Conservation (phyloP, 202 grass and related monocot species). For the Carex sylvatica region DNA sequence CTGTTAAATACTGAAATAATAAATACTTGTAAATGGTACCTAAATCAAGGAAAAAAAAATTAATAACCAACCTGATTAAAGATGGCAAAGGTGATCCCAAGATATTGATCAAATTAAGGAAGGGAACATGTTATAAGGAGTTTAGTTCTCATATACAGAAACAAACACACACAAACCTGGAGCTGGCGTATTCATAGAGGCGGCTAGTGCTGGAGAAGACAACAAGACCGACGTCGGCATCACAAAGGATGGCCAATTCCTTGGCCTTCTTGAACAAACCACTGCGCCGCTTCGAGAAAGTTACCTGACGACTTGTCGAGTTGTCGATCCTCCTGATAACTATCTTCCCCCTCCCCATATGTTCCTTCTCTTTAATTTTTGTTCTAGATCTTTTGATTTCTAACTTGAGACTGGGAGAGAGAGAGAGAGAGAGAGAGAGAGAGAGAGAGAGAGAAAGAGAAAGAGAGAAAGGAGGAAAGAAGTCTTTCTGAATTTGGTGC, state of each 20-base stretch:
- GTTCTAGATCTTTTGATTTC: background rate
- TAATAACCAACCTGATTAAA: background rate
- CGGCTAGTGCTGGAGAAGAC: conserved; percentile 27
- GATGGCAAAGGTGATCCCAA: background rate
- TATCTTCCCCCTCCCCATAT: conserved; percentile 33
- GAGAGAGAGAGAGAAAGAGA: background rate
- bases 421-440: background rate
- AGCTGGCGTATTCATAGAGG: conserved; percentile 29
- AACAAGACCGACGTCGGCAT: conserved; percentile 29
- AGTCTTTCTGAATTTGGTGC: conserved; percentile 20
- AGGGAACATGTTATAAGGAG: background rate
- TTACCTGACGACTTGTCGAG: conserved; percentile 25
- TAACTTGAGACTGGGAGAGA: background rate
- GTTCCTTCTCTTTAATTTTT: background rate
- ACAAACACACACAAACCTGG: conserved; percentile 15
- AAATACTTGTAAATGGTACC: background rate
- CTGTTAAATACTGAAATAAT: background rate
- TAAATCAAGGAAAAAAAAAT: background rate
- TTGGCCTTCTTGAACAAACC: conserved; percentile 31
- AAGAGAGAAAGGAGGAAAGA: background rate
- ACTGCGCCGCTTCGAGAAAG: conserved; percentile 28
- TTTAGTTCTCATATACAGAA: background rate
- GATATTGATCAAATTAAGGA: background rate
- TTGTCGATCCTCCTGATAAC: conserved; percentile 29
- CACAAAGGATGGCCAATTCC: conserved; percentile 32